Base-by-base conservation (phyloP, 2,329 filamentous ascomycete genomes). In the Berkeleyomyces rouxiae region DNA sequence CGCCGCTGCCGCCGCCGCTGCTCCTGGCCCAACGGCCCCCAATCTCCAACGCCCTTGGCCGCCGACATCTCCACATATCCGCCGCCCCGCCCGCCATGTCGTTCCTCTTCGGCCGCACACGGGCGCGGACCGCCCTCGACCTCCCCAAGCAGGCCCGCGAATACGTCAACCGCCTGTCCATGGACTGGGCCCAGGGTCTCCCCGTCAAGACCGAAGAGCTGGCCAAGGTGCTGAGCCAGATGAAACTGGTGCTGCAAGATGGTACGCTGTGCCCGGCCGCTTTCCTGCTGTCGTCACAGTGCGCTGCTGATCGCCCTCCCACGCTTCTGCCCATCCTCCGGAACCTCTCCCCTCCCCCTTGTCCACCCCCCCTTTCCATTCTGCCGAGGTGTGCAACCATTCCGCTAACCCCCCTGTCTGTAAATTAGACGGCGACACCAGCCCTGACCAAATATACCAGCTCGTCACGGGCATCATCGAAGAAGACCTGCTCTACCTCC, bases 201-300 rank as follows among this genome's bases (percentile, higher is more conserved):
- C 47, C 62, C 36, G 59, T 64, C 23, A 66, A 96, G 90, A 81
- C 85, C 66, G 92, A 97, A 71, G 91, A 96, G 70, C 79, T 95
- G 66, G 86, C 89, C 58, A 89, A 90, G 71, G 85, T 91, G 68
- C 81, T 99, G 66, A 80, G 81, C 61, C 88, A 95, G 73, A 95
- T 97, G 86, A 97, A 97, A 74, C 77, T 90, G 66, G 84, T 93
- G 65, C 82, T 99, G 11, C 92, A 97, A 78, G 93, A 89, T 74
- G 90, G 90, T 95, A 79, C 64, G 74, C 51, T n/a, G 10, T 5
- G 11, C 43, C 13, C 11, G 2, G 11, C 13, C 43, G 4, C 43
- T 5, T 4, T 16, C 43, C 4, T 3, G 23, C 23, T 23, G 23
- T 23, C 1, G 23, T 23, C 23, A 23, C 23, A 23, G 23, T 23